Conservation (phyloP, 2,329 filamentous ascomycete species). For the Fonsecaea multimorphosa region DNA sequence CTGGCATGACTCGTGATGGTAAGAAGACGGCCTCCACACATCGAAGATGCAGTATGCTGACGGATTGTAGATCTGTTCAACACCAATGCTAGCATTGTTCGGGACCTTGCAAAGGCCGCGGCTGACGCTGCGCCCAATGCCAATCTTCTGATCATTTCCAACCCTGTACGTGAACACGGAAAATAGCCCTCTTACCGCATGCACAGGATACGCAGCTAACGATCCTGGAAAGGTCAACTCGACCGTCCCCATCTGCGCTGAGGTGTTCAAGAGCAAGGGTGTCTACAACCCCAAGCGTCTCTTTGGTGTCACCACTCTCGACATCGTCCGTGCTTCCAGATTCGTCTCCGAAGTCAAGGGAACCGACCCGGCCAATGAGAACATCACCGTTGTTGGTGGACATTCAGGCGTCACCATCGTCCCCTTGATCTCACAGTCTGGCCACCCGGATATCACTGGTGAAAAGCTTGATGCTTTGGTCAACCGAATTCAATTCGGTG, state of each 20-base stretch:
- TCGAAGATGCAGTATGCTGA: conserved; percentile 14
- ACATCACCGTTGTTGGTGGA: conserved; percentile 93
- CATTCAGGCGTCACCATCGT: conserved; percentile 99
- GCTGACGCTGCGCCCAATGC: conserved; percentile 88
- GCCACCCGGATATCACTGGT: conserved; percentile 80
- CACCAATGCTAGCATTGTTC: conserved; percentile 99
- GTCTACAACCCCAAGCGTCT: conserved; percentile 99
- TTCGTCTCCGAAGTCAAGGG: conserved; percentile 95
- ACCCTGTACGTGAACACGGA: conserved; percentile 68
- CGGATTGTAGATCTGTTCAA: conserved; percentile 88
- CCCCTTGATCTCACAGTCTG: conserved; percentile 93
- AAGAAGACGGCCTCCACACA: conserved; percentile 42
- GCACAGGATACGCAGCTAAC: not conserved
- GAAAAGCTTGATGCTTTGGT: conserved; percentile 77
- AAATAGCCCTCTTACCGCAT: conserved; percentile 15
- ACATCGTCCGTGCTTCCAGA: conserved; percentile 95
- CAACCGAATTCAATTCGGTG: conserved; percentile 96
- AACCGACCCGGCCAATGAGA: conserved; percentile 89
- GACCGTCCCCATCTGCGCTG: conserved; percentile 94
- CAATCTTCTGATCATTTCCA: conserved; percentile 96
- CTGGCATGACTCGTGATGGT: conserved; percentile 98
- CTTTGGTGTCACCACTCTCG: conserved; percentile 98
- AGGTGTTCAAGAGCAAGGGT: conserved; percentile 92
- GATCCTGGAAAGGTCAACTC: conserved; percentile 75
- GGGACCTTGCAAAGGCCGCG: conserved; percentile 93